phyloP scores from a whole-genome alignment of 2,329 filamentous ascomycete genomes.

The Aspergillus tubingensis region DNA sequence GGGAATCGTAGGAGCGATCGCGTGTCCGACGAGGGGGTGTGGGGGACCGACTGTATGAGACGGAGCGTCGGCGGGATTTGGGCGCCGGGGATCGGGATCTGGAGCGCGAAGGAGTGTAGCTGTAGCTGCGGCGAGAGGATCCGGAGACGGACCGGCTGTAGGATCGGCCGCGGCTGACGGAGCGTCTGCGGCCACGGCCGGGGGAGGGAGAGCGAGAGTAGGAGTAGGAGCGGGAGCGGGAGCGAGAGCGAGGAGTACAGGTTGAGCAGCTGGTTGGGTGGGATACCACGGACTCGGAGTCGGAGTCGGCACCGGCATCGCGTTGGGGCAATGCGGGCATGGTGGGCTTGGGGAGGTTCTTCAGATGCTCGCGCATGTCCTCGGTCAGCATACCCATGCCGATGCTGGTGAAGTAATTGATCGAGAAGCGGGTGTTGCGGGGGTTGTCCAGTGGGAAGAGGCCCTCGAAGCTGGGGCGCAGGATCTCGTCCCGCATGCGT shows the following conservation, averaged over 20 bases:
- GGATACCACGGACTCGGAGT: conserved; percentile 62
- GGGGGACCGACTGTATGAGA: conserved; percentile 39
- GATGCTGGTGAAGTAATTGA: conserved; percentile 99
- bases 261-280: conserved; percentile 38
- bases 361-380: conserved; percentile 86
- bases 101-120: conserved; percentile 41
- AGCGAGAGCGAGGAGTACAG: conserved; percentile 41
- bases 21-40: conserved; percentile 27
- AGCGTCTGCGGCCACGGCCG: conserved; percentile 29
- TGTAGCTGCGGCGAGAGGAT: conserved; percentile 35
- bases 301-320: conserved; percentile 63
- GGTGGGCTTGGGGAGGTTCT: conserved; percentile 84
- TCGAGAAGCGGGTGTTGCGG: conserved; percentile 89
- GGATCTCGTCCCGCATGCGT: conserved; percentile 73
- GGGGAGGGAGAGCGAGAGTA: conserved; percentile 41
- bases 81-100: conserved; percentile 39
- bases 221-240: conserved; percentile 40
- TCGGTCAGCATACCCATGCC: conserved; percentile 94
- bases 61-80: conserved; percentile 32
- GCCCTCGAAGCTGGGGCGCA: conserved; percentile 77
- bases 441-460: conserved; percentile 89
- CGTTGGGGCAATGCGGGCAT: conserved; percentile 65
- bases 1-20: conserved; percentile 31
- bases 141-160: conserved; percentile 35
- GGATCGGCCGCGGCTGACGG: conserved; percentile 29